Conservation (phyloP, 805 yeast genomes). For the Ogataea trehaloabstinens region DNA sequence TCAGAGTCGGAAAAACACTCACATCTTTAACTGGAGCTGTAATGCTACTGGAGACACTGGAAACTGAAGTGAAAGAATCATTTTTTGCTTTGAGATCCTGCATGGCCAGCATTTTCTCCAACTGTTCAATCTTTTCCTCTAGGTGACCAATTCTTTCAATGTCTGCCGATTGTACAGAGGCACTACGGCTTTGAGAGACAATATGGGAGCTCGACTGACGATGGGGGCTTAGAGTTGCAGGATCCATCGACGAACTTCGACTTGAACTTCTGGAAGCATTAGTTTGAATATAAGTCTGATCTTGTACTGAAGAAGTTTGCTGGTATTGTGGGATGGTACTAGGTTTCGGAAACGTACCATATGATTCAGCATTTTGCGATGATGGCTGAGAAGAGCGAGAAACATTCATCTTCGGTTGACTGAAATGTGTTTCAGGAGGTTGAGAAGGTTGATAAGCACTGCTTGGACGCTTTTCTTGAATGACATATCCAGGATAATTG, state of each 20-base stretch:
- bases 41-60: constrained; percentile 8
- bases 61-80: constrained; percentile 14
- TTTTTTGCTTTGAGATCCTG: constrained; percentile 18
- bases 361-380: too few species aligned
- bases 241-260: background rate
- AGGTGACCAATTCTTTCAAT: constrained; percentile 26
- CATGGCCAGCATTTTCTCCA: constrained; percentile 27
- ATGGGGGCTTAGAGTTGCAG: background rate
- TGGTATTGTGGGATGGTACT: too few species aligned
- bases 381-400: too few species aligned
- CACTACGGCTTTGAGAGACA: background rate
- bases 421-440: too few species aligned
- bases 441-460: too few species aligned
- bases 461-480: too few species aligned
- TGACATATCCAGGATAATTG: too few species aligned
- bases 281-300: too few species aligned
- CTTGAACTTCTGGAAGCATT: too few species aligned
- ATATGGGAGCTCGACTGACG: background rate
- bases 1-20: background rate
- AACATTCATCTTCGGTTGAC: too few species aligned
- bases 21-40: constrained; percentile 4
- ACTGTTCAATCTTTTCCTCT: constrained; percentile 32
- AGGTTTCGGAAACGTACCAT: too few species aligned
- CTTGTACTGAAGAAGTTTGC: too few species aligned
- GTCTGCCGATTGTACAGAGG: constrained; percentile 6